These are phyloP conservation scores for Gossypium longicalyx DNA, from an alignment of 345 rosid genomes.

Conservation along the genomic window DNA sequence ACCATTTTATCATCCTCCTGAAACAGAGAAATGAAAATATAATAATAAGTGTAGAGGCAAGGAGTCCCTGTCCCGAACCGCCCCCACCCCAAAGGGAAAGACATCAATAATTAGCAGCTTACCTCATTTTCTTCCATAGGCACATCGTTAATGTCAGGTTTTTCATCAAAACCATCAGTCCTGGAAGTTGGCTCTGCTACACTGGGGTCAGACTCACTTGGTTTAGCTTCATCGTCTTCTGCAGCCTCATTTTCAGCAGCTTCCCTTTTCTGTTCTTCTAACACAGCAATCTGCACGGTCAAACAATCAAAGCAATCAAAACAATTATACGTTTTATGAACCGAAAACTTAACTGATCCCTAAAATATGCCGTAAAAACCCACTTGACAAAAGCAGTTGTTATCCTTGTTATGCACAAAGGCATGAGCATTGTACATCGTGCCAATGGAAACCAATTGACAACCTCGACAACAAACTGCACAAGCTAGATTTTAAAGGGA, in stretches of 20 bases:
- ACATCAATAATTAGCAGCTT: background rate
- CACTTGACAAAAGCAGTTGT: background rate
- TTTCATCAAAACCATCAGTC: slow-evolving; percentile 43
- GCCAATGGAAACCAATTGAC: background rate
- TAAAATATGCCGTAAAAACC: background rate
- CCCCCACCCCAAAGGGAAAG: background rate
- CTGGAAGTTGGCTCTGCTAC: slow-evolving; percentile 34
- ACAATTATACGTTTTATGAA: background rate
- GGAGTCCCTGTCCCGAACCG: background rate
- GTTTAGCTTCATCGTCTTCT: slow-evolving; percentile 55
- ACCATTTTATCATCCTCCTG: slow-evolving; percentile 52
- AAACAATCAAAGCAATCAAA: slow-evolving; percentile 25
- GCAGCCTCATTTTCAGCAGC: slow-evolving; percentile 14
- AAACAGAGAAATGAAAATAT: slow-evolving; percentile 22
- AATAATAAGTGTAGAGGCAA: slow-evolving; percentile 14
- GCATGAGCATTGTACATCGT: background rate
- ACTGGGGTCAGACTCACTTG: slow-evolving; percentile 35
- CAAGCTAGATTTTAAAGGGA: background rate
- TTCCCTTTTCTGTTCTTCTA: slow-evolving; percentile 63
- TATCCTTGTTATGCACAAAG: background rate
- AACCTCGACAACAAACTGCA: background rate
- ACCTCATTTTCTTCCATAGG: slow-evolving; percentile 81
- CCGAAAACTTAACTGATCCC: background rate
- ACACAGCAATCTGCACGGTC: slow-evolving; percentile 57
- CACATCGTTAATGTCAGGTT: slow-evolving; percentile 75